These are phyloP conservation scores for Geosiphon pyriformis DNA, from an alignment of 192 early-diverging fungal species.

Conservation along the genomic window DNA sequence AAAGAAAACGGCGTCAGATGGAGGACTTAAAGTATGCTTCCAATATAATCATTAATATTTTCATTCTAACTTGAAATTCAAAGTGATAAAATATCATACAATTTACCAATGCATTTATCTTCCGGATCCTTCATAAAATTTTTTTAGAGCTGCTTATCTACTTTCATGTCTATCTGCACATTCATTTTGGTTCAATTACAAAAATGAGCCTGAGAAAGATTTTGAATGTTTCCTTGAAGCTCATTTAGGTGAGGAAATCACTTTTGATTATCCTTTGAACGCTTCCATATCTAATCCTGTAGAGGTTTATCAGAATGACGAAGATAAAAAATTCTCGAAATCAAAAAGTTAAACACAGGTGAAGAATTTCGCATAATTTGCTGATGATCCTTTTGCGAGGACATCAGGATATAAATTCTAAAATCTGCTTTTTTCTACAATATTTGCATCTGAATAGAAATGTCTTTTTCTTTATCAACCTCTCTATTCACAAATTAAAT, in stretches of 20 bases:
- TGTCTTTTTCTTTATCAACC: no score
- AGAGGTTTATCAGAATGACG: neutral
- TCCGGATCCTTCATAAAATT: no score
- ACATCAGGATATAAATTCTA: no score
- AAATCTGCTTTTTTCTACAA: no score
- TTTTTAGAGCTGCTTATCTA: conserved; percentile 16
- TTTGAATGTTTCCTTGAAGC: conserved; percentile 21
- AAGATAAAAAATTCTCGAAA: no score
- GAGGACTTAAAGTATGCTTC: conserved; percentile 19
- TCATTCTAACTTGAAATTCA: neutral
- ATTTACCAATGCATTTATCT: neutral
- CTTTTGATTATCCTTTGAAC: neutral
- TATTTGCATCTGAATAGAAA: no score
- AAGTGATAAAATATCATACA: neutral
- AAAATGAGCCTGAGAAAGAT: conserved; percentile 24
- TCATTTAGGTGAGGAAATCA: neutral
- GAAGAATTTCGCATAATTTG: neutral
- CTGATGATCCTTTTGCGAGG: neutral
- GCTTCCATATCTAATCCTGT: neutral
- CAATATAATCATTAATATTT: neutral
- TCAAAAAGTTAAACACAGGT: neutral
- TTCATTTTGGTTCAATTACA: conserved; percentile 24
- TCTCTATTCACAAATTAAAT: no score
- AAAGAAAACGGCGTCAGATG: conserved; percentile 21
- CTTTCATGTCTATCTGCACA: conserved; percentile 23